Evolutionary conservation across 83 land plant species (phyloP), one percentile per base, ranked within the genome.

Genomic region (Larix sibirica): DNA sequence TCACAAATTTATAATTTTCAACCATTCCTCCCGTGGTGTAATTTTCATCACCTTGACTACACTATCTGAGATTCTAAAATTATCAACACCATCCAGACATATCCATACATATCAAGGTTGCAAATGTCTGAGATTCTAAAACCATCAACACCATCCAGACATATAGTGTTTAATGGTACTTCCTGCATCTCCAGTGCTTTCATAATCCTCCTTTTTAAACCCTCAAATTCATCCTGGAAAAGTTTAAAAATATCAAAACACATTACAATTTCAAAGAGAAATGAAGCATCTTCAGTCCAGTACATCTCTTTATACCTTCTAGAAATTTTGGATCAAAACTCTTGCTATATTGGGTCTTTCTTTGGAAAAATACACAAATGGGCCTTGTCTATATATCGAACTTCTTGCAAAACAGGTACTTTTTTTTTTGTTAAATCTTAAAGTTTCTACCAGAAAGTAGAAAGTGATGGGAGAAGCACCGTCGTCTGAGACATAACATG

Each of bases 281-380:
- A 13, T 62, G 6, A 62, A 0, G 21, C 92, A 80, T 62, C 90
- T 94, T 79, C 88, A 85, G 26, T 91, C 88, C n/a, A n/a, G n/a
- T n/a, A n/a, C n/a, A n/a, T n/a, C n/a, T n/a, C n/a, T n/a, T n/a
- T n/a, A n/a, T n/a, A n/a, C n/a, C n/a, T n/a, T n/a, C n/a, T n/a
- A n/a, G n/a, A 50, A 93, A 90, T 79, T 78, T 86, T 4, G 89
- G 88, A 54, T 91, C 77, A 42, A 90, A 90, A 82, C 86, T 89
- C 60, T 90, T 91, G 79, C 84, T 89, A 82, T 89, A 79, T 68
- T 92, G 89, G n/a, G n/a, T 16, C 89, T 92, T 88, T 93, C 91
- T 85, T 93, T 88, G 13, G 86, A 80, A 89, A 93, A 93, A 70
- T 89, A 93, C 61, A 88, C 86, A 83, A 91, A 93, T 2, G 95